These are phyloP conservation scores for Ophiostoma sp. DNA, from an alignment of 2,329 filamentous ascomycete species.

Conservation along the genomic window DNA sequence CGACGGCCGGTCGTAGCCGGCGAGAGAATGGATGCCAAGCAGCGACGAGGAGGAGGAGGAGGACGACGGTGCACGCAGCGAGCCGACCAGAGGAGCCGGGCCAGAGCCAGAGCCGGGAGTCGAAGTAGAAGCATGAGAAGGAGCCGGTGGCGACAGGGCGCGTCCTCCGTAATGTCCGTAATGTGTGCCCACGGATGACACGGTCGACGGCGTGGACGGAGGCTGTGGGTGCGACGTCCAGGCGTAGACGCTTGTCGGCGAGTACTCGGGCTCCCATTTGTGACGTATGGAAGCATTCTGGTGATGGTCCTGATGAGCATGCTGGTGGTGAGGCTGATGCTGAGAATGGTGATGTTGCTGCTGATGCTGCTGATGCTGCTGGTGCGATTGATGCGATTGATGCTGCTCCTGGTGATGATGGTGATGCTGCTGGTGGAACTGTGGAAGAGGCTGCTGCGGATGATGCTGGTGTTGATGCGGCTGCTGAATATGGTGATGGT, in stretches of 20 bases:
- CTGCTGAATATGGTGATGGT: neutral
- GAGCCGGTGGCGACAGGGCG: conserved; percentile 5
- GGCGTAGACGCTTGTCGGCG: conserved; percentile 8
- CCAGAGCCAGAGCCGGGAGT: neutral
- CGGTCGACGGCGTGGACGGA: neutral
- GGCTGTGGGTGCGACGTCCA: conserved; percentile 8
- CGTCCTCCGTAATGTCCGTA: conserved; percentile 10
- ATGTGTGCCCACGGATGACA: conserved; percentile 7
- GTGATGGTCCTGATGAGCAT: neutral
- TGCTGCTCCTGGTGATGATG: conserved; percentile 12
- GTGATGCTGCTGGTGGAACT: neutral
- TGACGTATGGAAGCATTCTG: neutral
- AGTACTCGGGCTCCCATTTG: conserved; percentile 19
- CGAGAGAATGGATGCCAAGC: conserved; percentile 12
- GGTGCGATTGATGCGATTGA: neutral
- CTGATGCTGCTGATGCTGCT: neutral
- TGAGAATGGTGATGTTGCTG: neutral
- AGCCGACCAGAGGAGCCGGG: neutral
- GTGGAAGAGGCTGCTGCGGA: neutral
- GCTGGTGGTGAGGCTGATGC: neutral
- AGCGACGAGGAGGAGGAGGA: neutral
- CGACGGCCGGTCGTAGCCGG: conserved; percentile 10
- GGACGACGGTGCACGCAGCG: conserved; percentile 4
- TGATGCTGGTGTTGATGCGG: neutral
- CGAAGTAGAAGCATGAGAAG: neutral